These are phyloP conservation scores for Colletotrichum limetticola DNA, from an alignment of 2,329 filamentous ascomycete genomes.

Conservation along the genomic window DNA sequence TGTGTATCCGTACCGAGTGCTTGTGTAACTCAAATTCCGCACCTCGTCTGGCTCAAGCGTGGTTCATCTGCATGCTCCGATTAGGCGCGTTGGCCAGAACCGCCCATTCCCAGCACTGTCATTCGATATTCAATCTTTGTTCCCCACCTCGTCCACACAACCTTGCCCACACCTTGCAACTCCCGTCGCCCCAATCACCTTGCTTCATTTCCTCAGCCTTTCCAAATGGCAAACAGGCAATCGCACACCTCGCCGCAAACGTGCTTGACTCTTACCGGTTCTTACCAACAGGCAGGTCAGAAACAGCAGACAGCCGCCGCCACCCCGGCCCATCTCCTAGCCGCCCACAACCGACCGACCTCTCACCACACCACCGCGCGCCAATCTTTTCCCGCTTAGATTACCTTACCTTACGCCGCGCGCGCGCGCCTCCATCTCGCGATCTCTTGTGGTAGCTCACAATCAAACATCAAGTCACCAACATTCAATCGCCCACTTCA, in stretches of 20 bases:
- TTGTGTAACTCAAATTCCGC: background rate
- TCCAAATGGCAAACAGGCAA: background rate
- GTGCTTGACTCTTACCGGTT: background rate
- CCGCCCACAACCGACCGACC: background rate
- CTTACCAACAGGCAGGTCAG: background rate
- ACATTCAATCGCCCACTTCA: background rate
- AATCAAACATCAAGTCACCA: background rate
- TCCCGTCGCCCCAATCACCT: constrained; percentile 10
- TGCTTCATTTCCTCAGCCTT: background rate
- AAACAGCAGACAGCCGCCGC: constrained; percentile 9
- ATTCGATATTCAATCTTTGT: constrained; percentile 5
- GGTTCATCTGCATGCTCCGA: constrained; percentile 3
- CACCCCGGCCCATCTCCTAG: constrained; percentile 14
- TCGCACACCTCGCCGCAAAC: background rate
- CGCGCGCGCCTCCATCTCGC: background rate
- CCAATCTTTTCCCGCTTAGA: constrained; percentile 2
- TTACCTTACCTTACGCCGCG: background rate
- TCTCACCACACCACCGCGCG: background rate
- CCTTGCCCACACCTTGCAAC: constrained; percentile 1
- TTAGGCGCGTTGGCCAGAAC: constrained; percentile 25
- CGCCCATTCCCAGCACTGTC: constrained; percentile 15
- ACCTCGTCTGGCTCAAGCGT: background rate
- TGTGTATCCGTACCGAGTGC: background rate
- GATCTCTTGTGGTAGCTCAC: background rate
- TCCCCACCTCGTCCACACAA: constrained; percentile 12